Percentiles rank a stretch among this genome's conserved stretches.
phyloP scores from a whole-genome alignment of 768 basidiomycete genomes.

The Rhodotorula babjevae region DNA sequence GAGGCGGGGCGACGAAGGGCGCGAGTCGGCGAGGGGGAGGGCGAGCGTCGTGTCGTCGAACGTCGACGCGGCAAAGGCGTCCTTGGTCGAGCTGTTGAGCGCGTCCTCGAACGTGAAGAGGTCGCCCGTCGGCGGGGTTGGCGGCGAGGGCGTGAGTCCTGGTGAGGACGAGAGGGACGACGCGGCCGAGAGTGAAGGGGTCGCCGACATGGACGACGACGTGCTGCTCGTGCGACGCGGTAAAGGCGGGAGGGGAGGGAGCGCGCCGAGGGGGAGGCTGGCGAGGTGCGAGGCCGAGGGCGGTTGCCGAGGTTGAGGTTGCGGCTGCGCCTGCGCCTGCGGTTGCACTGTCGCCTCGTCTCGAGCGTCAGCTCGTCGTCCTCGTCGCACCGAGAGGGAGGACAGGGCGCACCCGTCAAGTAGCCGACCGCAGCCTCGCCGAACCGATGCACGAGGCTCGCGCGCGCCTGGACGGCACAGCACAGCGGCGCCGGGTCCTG shows the following conservation, averaged over 20 bases:
- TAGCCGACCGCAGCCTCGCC: constrained; percentile 17
- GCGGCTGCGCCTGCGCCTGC: background rate
- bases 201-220: background rate
- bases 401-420: constrained; percentile 5
- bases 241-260: background rate
- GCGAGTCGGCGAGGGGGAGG: background rate
- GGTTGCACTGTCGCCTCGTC: background rate
- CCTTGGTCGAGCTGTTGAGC: background rate
- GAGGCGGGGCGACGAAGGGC: background rate
- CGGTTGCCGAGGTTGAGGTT: background rate
- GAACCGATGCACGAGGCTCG: constrained; percentile 4
- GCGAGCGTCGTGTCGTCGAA: constrained; percentile 2
- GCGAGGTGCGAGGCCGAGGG: background rate
- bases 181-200: background rate
- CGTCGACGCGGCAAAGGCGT: background rate
- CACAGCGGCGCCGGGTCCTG: constrained; percentile 25
- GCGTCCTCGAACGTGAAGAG: background rate
- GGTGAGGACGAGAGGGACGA: background rate
- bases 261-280: background rate
- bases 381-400: too few relatives aligned
- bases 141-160: background rate
- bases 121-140: background rate
- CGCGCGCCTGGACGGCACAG: constrained; percentile 6
- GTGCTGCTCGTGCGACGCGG: background rate
- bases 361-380: background rate